A percentile compares a stretch with the other conserved stretches of the same genome.
Conservation (phyloP, 805 yeast genomes). For the Candida lessepsii region DNA sequence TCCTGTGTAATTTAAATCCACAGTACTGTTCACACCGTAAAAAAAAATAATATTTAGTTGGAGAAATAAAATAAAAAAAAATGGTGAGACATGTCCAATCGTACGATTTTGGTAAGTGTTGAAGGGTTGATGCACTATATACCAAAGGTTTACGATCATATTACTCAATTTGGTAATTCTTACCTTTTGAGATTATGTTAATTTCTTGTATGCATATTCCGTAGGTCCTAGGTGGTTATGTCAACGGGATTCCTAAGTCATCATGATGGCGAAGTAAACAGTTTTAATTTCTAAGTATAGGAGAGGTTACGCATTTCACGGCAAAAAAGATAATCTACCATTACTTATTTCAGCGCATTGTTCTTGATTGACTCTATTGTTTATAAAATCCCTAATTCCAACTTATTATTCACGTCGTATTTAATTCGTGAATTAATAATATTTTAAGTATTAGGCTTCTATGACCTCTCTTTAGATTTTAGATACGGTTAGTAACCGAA, state of each 20-base stretch:
- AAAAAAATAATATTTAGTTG: too few species aligned
- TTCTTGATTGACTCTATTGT: not conserved
- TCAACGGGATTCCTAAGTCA: too few species aligned
- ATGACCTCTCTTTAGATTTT: too few species aligned
- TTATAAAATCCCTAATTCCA: not conserved
- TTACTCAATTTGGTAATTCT: not conserved
- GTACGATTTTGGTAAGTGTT: not conserved
- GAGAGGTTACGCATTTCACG: not conserved
- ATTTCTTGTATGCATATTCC: too few species aligned
- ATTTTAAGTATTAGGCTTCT: not conserved
- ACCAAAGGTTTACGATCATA: too few species aligned
- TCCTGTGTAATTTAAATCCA: slow-evolving; percentile 4
- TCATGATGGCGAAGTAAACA: too few species aligned
- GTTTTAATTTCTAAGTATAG: too few species aligned
- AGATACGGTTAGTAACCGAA: too few species aligned
- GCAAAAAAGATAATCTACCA: not conserved
- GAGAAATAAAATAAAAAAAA: not conserved
- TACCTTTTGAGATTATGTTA: too few species aligned
- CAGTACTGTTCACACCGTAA: not conserved
- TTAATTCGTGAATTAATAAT: slow-evolving; percentile 7
- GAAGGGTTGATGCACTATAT: too few species aligned
- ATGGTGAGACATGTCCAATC: not conserved
- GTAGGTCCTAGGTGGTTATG: too few species aligned
- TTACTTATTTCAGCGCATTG: not conserved
- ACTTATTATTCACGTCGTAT: slow-evolving; percentile 5